Conservation (phyloP, 345 rosid species). For the Eutrema heterophyllum region DNA sequence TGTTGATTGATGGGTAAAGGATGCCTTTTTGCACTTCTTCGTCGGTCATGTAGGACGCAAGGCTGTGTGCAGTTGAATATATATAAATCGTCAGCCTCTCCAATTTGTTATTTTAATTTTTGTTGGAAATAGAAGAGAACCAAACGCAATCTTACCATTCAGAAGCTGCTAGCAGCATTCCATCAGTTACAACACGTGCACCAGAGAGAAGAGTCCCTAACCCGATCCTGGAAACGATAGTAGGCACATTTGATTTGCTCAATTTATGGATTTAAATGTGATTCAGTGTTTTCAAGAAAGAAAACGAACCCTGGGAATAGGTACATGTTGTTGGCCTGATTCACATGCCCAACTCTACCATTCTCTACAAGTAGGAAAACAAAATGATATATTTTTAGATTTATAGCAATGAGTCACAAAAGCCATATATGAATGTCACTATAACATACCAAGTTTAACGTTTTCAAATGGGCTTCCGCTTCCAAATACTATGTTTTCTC, state of each 20-base stretch:
- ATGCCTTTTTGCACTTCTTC: constrained; percentile 74
- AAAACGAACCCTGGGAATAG: constrained; percentile 90
- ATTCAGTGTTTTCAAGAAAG: constrained; percentile 5
- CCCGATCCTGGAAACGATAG: constrained; percentile 58
- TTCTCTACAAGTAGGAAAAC: constrained; percentile 49
- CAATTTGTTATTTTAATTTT: neutral
- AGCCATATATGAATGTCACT: neutral
- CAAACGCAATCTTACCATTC: constrained; percentile 55
- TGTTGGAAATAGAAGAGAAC: neutral
- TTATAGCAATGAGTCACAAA: neutral
- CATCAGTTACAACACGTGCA: constrained; percentile 74
- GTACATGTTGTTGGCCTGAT: constrained; percentile 99
- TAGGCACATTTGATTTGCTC: neutral
- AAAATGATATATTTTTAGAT: neutral
- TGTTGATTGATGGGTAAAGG: constrained; percentile 77
- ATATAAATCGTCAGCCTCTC: neutral
- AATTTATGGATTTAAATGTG: neutral
- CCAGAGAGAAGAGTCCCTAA: constrained; percentile 86
- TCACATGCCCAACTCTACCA: constrained; percentile 84
- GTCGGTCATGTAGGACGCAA: constrained; percentile 91
- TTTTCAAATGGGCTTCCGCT: constrained; percentile 98
- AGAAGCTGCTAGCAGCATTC: constrained; percentile 87
- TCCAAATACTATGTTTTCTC: constrained; percentile 86
- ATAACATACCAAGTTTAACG: constrained; percentile 65
- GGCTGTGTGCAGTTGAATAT: constrained; percentile 48